Evolutionary conservation across 1,139 yeast species (phyloP).

Genomic region (Geotrichum fermentans): DNA sequence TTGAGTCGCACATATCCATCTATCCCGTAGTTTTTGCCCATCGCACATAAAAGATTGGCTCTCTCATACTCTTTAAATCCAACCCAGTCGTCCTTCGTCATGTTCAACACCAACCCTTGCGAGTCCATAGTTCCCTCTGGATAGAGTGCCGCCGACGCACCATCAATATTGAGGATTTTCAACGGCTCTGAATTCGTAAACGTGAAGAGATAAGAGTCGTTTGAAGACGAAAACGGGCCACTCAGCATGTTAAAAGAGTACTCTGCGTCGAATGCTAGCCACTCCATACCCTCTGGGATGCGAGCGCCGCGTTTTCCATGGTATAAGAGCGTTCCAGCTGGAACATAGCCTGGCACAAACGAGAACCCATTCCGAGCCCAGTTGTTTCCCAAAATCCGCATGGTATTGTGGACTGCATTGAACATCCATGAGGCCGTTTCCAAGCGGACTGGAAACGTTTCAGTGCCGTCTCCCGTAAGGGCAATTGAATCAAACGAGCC

Average conservation of each 20-base stretch:
- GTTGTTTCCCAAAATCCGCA: constrained; percentile 48
- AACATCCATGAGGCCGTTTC: constrained; percentile 35
- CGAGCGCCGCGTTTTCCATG: constrained; percentile 33
- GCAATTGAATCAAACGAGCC: not conserved
- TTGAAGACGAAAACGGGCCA: constrained; percentile 20
- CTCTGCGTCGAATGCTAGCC: constrained; percentile 16
- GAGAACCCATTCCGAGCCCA: constrained; percentile 52
- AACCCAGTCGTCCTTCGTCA: constrained; percentile 11
- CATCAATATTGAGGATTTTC: constrained; percentile 14
- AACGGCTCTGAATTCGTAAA: constrained; percentile 6
- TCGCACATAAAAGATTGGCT: constrained; percentile 47
- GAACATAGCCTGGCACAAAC: constrained; percentile 52
- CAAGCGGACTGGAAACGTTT: not conserved
- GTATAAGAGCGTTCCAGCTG: constrained; percentile 50
- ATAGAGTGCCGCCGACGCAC: constrained; percentile 21
- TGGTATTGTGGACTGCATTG: constrained; percentile 48
- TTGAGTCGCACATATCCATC: constrained; percentile 53
- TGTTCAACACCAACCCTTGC: constrained; percentile 12
- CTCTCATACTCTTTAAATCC: constrained; percentile 39
- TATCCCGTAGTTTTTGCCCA: constrained; percentile 48
- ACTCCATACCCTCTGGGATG: constrained; percentile 6
- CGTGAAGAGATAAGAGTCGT: constrained; percentile 21
- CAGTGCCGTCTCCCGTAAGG: not conserved
- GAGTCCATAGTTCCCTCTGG: constrained; percentile 15
- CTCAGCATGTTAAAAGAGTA: constrained; percentile 10